Base-by-base conservation (phyloP, 2,329 filamentous ascomycete species). In the Sodiomyces alkalinus region DNA sequence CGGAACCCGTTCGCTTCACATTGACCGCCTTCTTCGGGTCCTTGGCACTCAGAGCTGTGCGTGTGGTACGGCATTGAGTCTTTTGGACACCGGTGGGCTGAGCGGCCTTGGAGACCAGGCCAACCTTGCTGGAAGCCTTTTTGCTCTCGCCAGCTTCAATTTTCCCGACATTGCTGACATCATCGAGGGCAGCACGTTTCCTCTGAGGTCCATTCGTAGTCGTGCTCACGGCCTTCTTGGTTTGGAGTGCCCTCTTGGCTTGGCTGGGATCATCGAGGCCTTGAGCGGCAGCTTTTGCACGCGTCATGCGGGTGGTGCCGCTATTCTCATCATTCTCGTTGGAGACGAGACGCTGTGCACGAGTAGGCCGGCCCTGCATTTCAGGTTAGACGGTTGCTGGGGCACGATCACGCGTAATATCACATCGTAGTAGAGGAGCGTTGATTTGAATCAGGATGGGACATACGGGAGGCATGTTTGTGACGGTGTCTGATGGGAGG, bases 281-380 rank as follows among this genome's bases (percentile, higher is more conserved):
- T 69, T 69, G 64, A 26, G 80, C 78, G 33, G 83, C 82, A 29
- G 85, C 75, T 62, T 96, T 94, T 41, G 90, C 86, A 59, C 90
- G 74, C 45, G 90, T 96, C 51, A 94, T 62, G 59, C 86, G 83
- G 58, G 80, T 82, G 36, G 80, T 74, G 33, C 64, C 59, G 39
- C 57, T 69, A 53, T 93, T 92, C 63, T 94, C 90, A 53, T 94
- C 87, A 51, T 94, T 94, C 64, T 94, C 86, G 55, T 92, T 90
- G 40, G 78, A 79, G 45, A 78, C 68, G 52, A 74, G 69, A 58
- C 85, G 78, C 52, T 74, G 69, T 28, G 34, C 22, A 56, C 79
- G 72, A 46, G 74, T 64, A 51, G 70, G 62, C 56, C 80, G 78
- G 62, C 66, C 69, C 78, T 62, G n/a, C n/a, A n/a, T n/a, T 62